Conservation (phyloP, 2,329 filamentous ascomycete genomes). For the Venturia carpophila region DNA sequence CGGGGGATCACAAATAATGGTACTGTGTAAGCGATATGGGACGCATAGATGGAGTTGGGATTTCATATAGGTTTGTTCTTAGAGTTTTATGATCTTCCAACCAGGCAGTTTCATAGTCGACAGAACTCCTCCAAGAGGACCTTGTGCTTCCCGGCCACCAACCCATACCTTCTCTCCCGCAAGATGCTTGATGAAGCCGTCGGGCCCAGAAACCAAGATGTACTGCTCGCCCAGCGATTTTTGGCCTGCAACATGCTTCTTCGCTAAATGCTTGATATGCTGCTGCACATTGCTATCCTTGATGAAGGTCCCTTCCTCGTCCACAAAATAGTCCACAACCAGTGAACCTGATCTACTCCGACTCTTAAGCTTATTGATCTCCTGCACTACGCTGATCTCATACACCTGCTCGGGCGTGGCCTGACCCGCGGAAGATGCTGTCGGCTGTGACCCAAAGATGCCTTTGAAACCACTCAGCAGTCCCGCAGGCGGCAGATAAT, state of each 20-base stretch:
- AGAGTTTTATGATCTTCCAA: slow-evolving; percentile 55
- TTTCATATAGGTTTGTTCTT: background rate
- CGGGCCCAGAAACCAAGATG: slow-evolving; percentile 81
- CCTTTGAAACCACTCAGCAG: slow-evolving; percentile 29
- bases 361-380: slow-evolving; percentile 8
- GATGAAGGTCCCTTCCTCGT: slow-evolving; percentile 68
- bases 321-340: slow-evolving; percentile 67
- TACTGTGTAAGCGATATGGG: background rate
- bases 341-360: slow-evolving; percentile 36
- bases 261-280: slow-evolving; percentile 14
- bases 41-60: background rate
- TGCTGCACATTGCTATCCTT: slow-evolving; percentile 31
- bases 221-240: slow-evolving; percentile 48
- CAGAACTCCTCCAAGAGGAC: slow-evolving; percentile 61
- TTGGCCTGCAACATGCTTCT: background rate
- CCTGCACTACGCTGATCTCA: slow-evolving; percentile 16
- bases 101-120: slow-evolving; percentile 50
- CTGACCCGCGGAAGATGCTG: background rate
- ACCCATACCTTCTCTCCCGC: slow-evolving; percentile 74
- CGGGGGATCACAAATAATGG: background rate
- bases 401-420: background rate
- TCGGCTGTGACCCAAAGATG: slow-evolving; percentile 20
- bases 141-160: slow-evolving; percentile 65
- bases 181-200: slow-evolving; percentile 76
- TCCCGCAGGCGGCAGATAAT: slow-evolving; percentile 19